Conservation (phyloP, 176 grass and related monocot genomes). For the Metroxylon sagu region DNA sequence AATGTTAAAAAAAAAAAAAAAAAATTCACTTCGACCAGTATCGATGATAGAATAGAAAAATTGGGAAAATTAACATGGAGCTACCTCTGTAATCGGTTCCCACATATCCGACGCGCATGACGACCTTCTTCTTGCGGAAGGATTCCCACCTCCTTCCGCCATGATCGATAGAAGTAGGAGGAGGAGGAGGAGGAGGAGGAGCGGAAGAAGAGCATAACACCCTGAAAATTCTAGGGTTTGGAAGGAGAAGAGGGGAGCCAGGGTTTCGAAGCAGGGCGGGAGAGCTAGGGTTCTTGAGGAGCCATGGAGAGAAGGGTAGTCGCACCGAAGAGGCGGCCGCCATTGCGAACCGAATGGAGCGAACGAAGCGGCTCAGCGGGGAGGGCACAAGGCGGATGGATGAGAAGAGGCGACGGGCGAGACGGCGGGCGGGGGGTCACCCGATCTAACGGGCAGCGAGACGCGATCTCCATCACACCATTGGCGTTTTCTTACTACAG, state of each 20-base stretch:
- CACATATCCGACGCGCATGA: conserved; percentile 76
- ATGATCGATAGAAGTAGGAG: conserved; percentile 1
- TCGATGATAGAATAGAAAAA: not conserved
- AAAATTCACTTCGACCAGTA: not conserved
- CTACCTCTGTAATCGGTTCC: conserved; percentile 80
- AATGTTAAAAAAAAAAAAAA: not conserved
- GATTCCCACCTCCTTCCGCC: conserved; percentile 59
- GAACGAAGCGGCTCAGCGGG: no score
- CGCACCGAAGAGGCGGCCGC: conserved; percentile 43
- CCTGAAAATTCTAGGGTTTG: conserved; percentile 25
- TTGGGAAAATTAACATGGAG: not conserved
- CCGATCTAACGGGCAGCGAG: no score
- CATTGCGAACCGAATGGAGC: conserved; percentile 13
- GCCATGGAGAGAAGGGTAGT: conserved; percentile 26
- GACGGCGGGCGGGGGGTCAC: no score
- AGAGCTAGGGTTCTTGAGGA: conserved; percentile 4
- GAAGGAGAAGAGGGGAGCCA: not conserved
- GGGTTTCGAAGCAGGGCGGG: not conserved
- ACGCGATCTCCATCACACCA: no score
- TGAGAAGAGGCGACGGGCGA: no score
- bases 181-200: conserved; percentile 14
- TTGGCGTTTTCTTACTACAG: no score
- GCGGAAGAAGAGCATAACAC: conserved; percentile 12
- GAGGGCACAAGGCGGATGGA: no score
- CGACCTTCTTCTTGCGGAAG: conserved; percentile 76